Evolutionary conservation across 2,329 filamentous ascomycete species (phyloP).

Genomic region (Periglandula ipomoeae): DNA sequence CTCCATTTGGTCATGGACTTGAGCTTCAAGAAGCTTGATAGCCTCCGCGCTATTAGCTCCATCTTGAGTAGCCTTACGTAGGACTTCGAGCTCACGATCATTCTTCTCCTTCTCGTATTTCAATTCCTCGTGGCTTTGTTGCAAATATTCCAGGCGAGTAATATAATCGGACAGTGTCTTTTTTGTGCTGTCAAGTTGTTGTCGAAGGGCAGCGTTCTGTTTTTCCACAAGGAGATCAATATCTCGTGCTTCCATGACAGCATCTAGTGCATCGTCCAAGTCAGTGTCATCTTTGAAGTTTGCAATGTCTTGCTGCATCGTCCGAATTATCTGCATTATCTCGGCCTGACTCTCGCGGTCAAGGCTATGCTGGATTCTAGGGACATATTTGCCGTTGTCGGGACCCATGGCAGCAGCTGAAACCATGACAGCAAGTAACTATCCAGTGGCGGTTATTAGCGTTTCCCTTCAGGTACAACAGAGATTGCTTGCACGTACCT

Average conservation of each 20-base stretch:
- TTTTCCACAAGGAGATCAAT: constrained; percentile 49
- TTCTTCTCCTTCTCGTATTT: constrained; percentile 53
- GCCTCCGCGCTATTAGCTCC: constrained; percentile 42
- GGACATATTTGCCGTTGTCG: constrained; percentile 45
- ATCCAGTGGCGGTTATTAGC: constrained; percentile 17
- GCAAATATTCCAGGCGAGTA: constrained; percentile 49
- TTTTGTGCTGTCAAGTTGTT: constrained; percentile 42
- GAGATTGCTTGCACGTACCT: constrained; percentile 27
- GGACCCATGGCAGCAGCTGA: constrained; percentile 51
- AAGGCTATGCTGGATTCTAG: constrained; percentile 30
- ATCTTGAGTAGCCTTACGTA: constrained; percentile 40
- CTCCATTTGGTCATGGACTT: constrained; percentile 58
- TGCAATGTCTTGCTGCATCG: constrained; percentile 29
- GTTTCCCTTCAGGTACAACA: constrained; percentile 14
- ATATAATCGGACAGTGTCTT: constrained; percentile 51
- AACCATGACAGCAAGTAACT: constrained; percentile 55
- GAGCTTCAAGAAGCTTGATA: constrained; percentile 44
- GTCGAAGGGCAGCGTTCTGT: constrained; percentile 39
- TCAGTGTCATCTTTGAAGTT: constrained; percentile 28
- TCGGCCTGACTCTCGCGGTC: constrained; percentile 34
- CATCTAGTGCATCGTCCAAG: constrained; percentile 29
- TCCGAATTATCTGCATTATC: constrained; percentile 36
- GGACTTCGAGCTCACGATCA: constrained; percentile 41
- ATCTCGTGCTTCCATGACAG: constrained; percentile 37
- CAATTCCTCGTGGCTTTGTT: constrained; percentile 55